Evolutionary conservation across 2,329 filamentous ascomycete genomes (phyloP), one percentile per base, ranked within the genome.

Genomic region (Penicillium palitans): DNA sequence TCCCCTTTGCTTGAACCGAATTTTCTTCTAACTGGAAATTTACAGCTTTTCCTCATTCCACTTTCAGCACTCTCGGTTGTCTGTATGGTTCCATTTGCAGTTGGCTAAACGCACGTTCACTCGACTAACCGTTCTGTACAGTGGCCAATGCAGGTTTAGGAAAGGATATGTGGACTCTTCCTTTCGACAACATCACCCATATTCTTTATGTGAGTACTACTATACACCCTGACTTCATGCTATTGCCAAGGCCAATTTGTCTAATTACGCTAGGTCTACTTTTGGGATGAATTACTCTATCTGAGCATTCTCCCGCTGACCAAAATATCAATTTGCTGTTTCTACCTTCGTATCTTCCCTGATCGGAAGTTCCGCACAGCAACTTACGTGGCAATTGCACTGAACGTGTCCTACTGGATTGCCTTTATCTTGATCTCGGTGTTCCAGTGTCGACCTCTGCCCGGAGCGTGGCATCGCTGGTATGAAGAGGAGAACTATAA

Each of bases 291-390:
- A 24, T 71, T 78, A 48, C 63, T 74, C 7, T 69, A 72, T 29
- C 58, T 71, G 31, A 68, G 68, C 46, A 67, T 80, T 2, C 70
- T 59, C 65, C 74, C 62, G 35, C 62, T 62, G 60, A 68, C 66
- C 13, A 72, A 73, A 33, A 67, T 72, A 52, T 66, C 70, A 17
- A 67, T 79, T 25, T 72, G 75, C 6, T 73, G 67, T 31, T 64
- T 73, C 24, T 80, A 81, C 54, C 69, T 81, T 17, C 55, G 77
- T 2, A 69, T 80, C 12, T 78, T 81, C 21, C 72, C 82, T 8
- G 66, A 60, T 1, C 59, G 58, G 42, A 76, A 73, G 54, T 57
- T 78, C 17, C 68, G 76, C 13, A 57, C 68, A 2, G 62, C 51
- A 8, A 64, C 68, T 3, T 76, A 70, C 25, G 52, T 70, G 17